Conservation (phyloP, 2,329 filamentous ascomycete species). For the Penicillium sp. region DNA sequence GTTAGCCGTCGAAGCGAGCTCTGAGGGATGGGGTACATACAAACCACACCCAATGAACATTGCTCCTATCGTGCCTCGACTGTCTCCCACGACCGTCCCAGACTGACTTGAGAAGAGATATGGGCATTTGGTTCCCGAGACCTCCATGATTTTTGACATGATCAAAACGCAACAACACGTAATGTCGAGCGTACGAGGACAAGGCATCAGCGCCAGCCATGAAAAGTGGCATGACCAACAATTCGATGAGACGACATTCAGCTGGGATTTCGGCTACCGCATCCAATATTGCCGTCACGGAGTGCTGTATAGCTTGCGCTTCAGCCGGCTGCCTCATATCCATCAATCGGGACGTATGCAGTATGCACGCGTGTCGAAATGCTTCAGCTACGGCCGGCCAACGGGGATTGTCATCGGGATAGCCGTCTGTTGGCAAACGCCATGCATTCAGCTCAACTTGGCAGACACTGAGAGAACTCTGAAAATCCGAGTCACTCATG, state of each 20-base stretch:
- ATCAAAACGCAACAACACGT: constrained; percentile 27
- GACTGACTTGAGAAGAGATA: constrained; percentile 25
- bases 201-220: constrained; percentile 32
- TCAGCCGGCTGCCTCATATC: constrained; percentile 22
- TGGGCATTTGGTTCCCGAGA: constrained; percentile 24
- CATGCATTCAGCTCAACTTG: constrained; percentile 26
- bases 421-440: constrained; percentile 19
- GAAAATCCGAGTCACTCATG: constrained; percentile 3
- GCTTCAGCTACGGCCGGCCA: constrained; percentile 29
- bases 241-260: constrained; percentile 26
- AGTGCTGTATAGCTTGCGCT: constrained; percentile 25
- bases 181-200: constrained; percentile 31
- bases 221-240: constrained; percentile 32
- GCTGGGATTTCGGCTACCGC: constrained; percentile 25
- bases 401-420: constrained; percentile 24
- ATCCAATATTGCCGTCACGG: constrained; percentile 29
- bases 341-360: constrained; percentile 30
- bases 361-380: constrained; percentile 30
- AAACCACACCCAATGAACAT: constrained; percentile 31
- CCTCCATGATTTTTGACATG: constrained; percentile 30
- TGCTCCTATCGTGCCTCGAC: constrained; percentile 19
- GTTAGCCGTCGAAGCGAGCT: not conserved
- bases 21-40: constrained; percentile 17
- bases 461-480: constrained; percentile 1
- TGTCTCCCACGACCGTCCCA: constrained; percentile 28